Evolutionary conservation across 1,284 basidiomycete genomes (phyloP).

Genomic region (Rhodotorula sp.): DNA sequence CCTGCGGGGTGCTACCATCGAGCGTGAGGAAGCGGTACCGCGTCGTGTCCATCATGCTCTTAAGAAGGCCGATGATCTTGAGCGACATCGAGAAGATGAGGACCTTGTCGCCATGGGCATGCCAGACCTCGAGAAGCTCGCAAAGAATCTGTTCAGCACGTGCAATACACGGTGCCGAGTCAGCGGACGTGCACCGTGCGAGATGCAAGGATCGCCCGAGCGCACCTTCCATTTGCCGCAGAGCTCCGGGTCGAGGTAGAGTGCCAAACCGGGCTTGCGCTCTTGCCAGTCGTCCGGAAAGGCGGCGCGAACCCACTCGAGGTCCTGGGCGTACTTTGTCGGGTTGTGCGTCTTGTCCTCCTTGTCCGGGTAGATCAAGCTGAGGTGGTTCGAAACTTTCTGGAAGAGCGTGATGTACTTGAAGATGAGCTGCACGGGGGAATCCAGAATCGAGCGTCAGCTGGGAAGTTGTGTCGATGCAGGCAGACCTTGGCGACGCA

Average conservation of each 20-base stretch:
- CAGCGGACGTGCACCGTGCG: neutral
- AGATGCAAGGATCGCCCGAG: neutral
- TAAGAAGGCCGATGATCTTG: constrained; percentile 69
- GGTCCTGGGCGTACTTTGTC: constrained; percentile 46
- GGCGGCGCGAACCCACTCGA: constrained; percentile 45
- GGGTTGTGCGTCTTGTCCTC: constrained; percentile 53
- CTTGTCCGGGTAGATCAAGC: constrained; percentile 67
- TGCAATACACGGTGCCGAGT: neutral
- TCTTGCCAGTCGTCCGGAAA: constrained; percentile 47
- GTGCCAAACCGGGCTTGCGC: constrained; percentile 38
- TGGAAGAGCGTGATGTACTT: constrained; percentile 71
- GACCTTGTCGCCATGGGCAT: constrained; percentile 58
- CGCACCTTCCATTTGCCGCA: constrained; percentile 83
- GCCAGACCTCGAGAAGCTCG: constrained; percentile 60
- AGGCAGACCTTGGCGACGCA: neutral
- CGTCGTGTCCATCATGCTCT: constrained; percentile 64
- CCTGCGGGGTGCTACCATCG: constrained; percentile 62
- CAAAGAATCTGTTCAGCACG: constrained; percentile 61
- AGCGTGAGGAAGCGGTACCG: constrained; percentile 68
- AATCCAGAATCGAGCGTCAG: too few species aligned
- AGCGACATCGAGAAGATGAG: constrained; percentile 69
- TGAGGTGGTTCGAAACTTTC: constrained; percentile 81
- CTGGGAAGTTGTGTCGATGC: neutral
- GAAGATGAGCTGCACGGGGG: constrained; percentile 15
- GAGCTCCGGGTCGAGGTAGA: constrained; percentile 52